Base-by-base conservation (phyloP, 2,329 filamentous ascomycete genomes). In the Immersiporthe knoxdaviesiana region DNA sequence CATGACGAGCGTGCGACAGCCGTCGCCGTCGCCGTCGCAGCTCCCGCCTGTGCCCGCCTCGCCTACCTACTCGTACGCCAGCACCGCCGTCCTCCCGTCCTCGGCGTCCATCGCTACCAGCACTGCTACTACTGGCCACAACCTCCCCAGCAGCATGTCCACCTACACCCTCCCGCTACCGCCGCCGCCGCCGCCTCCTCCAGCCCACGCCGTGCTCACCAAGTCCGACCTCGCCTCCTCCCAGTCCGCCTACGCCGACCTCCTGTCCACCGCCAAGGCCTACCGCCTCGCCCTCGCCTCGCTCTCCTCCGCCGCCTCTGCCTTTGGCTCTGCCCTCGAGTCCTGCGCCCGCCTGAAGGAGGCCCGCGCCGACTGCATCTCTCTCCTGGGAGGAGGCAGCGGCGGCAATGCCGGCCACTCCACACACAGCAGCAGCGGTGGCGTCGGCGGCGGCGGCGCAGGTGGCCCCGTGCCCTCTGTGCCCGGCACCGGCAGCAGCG, bases 291-390 rank as follows among this genome's bases (percentile, higher is more conserved):
- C 89, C 21, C 86, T 91, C 61, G 84, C 88, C 47, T 77, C 85
- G 2, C 81, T 91, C 16, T 90, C 88, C 11, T 83, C 82, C 6
- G 85, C 89, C 2, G 87, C 89, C 1, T 90, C 88, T 0, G 81
- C 84, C 41, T 91, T 91, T 75, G 89, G 88, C 62, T 84, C 84
- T 61, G 88, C 89, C 21, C 84, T 91, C 70, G 89, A 91, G 79
- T 79, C 88, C 70, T 91, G 89, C 77, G 89, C 89, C n/a, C 85
- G 89, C 18, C 81, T 91, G 41, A 91, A 91, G 75, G 89, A 91
- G 76, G 87, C 89, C 44, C 85, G 88, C 65, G 87, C 88, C 66
- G 88, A 90, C 72, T 81, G 84, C 63, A 81, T 89, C 59, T 80
- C 81, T 2, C 78, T 82, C 3, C 64, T 72, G 21, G 54, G 12